phyloP scores from a whole-genome alignment of 495 filamentous ascomycete species.

The Aspergillus carlsbadensis region DNA sequence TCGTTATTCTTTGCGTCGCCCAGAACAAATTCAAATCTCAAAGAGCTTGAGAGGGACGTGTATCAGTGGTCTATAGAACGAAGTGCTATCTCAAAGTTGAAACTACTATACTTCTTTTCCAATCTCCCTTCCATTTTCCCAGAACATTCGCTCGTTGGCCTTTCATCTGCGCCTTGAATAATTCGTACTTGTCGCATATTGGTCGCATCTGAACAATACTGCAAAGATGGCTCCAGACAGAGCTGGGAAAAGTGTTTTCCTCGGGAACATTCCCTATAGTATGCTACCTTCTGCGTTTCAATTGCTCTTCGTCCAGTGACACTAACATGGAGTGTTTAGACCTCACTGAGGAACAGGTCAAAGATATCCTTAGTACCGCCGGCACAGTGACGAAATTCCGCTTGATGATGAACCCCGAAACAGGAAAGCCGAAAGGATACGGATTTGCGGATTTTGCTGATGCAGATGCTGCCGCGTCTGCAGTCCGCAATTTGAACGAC shows the following conservation, averaged over 20 bases:
- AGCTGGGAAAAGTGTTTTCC: slow-evolving; percentile 68
- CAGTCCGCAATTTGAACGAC: slow-evolving; percentile 94
- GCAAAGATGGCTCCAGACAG: slow-evolving; percentile 55
- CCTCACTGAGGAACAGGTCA: slow-evolving; percentile 91
- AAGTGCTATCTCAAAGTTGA: not conserved
- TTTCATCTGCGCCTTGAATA: not conserved
- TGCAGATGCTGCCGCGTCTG: slow-evolving; percentile 85
- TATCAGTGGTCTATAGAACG: not conserved
- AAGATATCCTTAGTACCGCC: slow-evolving; percentile 81
- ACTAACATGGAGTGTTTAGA: slow-evolving; percentile 45
- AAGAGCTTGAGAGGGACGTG: not conserved
- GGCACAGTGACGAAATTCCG: slow-evolving; percentile 91
- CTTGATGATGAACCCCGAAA: slow-evolving; percentile 93
- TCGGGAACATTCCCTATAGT: slow-evolving; percentile 80
- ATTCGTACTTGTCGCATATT: not conserved
- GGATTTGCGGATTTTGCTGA: slow-evolving; percentile 95
- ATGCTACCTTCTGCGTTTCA: slow-evolving; percentile 10
- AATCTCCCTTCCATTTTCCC: not conserved
- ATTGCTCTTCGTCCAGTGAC: not conserved
- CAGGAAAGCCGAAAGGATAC: slow-evolving; percentile 92
- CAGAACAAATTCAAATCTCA: not conserved
- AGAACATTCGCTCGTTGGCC: not conserved
- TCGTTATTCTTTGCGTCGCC: not conserved
- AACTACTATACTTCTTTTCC: not conserved
- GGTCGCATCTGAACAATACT: slow-evolving; percentile 9